Evolutionary conservation across 306 rosid genomes (phyloP), one percentile per base, ranked within the genome.

Genomic region (Vicia faba): DNA sequence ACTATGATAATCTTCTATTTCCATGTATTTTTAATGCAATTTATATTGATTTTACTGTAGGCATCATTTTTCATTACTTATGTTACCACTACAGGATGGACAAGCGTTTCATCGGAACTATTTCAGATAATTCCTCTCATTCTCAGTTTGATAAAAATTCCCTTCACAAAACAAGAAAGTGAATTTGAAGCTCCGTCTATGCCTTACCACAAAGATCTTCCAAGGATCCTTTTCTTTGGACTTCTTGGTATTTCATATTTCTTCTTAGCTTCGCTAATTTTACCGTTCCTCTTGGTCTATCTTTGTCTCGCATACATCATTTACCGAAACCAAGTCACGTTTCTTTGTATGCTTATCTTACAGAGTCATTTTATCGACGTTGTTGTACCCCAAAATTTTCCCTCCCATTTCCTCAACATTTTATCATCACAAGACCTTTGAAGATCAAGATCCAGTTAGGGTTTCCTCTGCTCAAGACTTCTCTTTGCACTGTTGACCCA

Each of bases 1-100:
- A 36, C 41, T 53, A 66, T 58, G 33, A 36, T 25, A 28, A 64
- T 44, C 43, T 66, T 12, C 63, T 61, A 50, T 58, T 61, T 74
- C 45, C 23, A 8, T 79, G 64, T 28, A 20, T 28, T 71, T 46
- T 38, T 61, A 18, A 83, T 77, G 76, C 54, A 33, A 38, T 70
- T 59, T 41, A 35, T 68, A 72, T 67, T 82, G 64, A 51, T 46
- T 83, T 81, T 48, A 56, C 26, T 80, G 78, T 57, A 93, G 97
- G 89, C 97, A 23, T 93, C 97, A 5, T 93, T 93, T 82, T 93
- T 93, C 78, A 90, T 93, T 60, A 90, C 96, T 39, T 93, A 90
- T 43, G 99, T 93, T 44, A 92, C 87, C 68, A 90, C 99, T 5
- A 75, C 89, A 46, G 99, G 97, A 79, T 93, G 99, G 99, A 90